Conservation (phyloP, 306 rosid species). For the Quercus wislizeni region DNA sequence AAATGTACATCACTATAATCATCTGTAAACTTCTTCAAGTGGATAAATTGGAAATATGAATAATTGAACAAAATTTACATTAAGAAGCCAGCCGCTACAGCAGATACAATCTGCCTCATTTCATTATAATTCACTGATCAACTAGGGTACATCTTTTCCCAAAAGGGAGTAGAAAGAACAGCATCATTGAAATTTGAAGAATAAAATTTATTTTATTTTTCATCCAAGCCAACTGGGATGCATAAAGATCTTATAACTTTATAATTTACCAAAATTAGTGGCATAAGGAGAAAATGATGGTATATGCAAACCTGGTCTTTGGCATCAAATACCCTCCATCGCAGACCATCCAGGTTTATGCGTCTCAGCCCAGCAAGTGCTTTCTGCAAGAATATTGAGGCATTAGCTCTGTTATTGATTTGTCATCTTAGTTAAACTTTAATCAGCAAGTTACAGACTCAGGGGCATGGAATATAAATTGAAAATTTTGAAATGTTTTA, state of each 20-base stretch:
- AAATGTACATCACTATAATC: constrained; percentile 5
- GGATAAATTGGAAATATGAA: constrained; percentile 5
- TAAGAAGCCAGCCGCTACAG: neutral
- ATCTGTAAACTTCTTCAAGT: constrained; percentile 4
- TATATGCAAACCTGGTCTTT: constrained; percentile 68
- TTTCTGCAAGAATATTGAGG: constrained; percentile 41
- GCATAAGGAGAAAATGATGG: neutral
- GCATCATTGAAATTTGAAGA: neutral
- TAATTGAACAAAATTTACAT: neutral
- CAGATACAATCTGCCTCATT: neutral
- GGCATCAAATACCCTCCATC: constrained; percentile 94
- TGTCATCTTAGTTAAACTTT: neutral
- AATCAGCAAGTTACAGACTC: neutral
- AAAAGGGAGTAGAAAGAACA: neutral
- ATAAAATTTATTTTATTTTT: neutral
- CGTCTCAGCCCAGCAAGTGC: constrained; percentile 90
- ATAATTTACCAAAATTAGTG: neutral
- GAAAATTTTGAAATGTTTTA: neutral
- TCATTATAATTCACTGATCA: neutral
- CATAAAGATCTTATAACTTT: neutral
- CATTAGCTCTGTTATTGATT: neutral
- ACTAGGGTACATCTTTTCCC: neutral
- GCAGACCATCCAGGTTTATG: constrained; percentile 79
- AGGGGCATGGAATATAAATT: neutral
- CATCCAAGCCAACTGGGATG: neutral